Conservation (phyloP, 306 rosid species). For the Lupinus albus region DNA sequence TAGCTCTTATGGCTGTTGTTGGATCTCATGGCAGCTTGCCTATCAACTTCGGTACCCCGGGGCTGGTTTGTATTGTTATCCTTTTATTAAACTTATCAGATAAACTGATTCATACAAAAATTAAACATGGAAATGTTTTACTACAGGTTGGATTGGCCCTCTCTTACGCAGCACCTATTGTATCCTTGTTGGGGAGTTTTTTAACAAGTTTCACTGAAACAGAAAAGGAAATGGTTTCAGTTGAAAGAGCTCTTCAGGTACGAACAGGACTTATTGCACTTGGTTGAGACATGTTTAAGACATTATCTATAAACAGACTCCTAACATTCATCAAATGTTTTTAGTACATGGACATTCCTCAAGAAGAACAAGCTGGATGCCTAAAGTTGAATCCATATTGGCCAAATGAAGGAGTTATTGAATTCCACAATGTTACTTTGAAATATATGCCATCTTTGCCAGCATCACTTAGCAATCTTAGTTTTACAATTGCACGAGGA, state of each 20-base stretch:
- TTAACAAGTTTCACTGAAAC: slow-evolving; percentile 93
- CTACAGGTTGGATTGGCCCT: slow-evolving; percentile 92
- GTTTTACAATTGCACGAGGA: slow-evolving; percentile 77
- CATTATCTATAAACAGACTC: slow-evolving; percentile 14
- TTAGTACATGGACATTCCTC: slow-evolving; percentile 89
- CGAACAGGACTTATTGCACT: slow-evolving; percentile 33
- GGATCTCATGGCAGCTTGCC: slow-evolving; percentile 75
- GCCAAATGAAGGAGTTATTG: slow-evolving; percentile 79
- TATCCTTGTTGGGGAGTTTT: slow-evolving; percentile 79
- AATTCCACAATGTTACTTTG: slow-evolving; percentile 80
- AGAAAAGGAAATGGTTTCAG: slow-evolving; percentile 97
- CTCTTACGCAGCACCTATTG: slow-evolving; percentile 90
- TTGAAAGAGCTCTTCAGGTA: slow-evolving; percentile 95
- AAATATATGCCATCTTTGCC: slow-evolving; percentile 88
- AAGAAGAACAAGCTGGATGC: slow-evolving; percentile 72
- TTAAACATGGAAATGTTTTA: slow-evolving; percentile 15
- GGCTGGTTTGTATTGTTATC: slow-evolving; percentile 65
- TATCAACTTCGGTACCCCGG: slow-evolving; percentile 81
- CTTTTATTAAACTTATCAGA: slow-evolving; percentile 38
- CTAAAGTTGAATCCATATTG: slow-evolving; percentile 60
- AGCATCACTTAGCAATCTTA: slow-evolving; percentile 72
- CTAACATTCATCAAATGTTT: slow-evolving; percentile 39
- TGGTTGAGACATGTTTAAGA: slow-evolving; percentile 11
- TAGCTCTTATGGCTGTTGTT: slow-evolving; percentile 86
- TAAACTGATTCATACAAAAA: slow-evolving; percentile 21